A percentile compares a stretch with the other conserved stretches of the same genome.
Conservation (phyloP, 2,329 filamentous ascomycete species). For the Scedosporium dehoogii region DNA sequence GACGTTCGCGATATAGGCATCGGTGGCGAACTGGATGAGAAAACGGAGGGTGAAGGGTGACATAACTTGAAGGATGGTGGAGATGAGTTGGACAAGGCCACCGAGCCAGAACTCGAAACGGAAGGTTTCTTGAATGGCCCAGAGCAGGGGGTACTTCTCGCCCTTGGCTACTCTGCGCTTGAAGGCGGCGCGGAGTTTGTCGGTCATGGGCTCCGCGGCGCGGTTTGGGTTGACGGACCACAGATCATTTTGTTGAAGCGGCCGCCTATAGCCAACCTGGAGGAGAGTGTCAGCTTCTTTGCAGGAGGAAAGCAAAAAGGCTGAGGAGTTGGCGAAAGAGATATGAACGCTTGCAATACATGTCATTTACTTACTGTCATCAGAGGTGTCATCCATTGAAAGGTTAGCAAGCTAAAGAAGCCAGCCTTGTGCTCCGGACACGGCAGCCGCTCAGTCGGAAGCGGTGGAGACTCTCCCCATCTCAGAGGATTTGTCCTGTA, state of each 20-base stretch:
- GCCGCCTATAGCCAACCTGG: conserved; percentile 65
- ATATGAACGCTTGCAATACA: neutral
- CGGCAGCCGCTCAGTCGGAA: conserved; percentile 40
- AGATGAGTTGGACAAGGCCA: conserved; percentile 63
- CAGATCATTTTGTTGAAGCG: conserved; percentile 74
- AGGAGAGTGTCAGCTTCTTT: neutral
- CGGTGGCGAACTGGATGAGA: conserved; percentile 73
- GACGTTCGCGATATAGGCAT: conserved; percentile 60
- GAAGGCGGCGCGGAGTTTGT: conserved; percentile 58
- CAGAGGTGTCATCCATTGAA: conserved; percentile 82
- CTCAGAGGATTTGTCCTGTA: conserved; percentile 50
- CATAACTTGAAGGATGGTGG: conserved; percentile 69
- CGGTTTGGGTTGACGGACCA: conserved; percentile 81
- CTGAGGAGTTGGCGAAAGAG: neutral
- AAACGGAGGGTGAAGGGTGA: conserved; percentile 79
- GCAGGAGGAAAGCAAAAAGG: neutral
- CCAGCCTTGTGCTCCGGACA: conserved; percentile 64
- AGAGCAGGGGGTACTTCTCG: conserved; percentile 63
- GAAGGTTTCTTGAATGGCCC: conserved; percentile 81
- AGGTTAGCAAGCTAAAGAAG: conserved; percentile 67
- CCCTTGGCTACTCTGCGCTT: conserved; percentile 56
- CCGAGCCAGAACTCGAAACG: conserved; percentile 76
- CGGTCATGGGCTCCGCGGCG: conserved; percentile 58
- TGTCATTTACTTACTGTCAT: conserved; percentile 54
- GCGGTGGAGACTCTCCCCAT: conserved; percentile 46